Conservation (phyloP, 305 asterid species). For the Solanum aculeatissimum region DNA sequence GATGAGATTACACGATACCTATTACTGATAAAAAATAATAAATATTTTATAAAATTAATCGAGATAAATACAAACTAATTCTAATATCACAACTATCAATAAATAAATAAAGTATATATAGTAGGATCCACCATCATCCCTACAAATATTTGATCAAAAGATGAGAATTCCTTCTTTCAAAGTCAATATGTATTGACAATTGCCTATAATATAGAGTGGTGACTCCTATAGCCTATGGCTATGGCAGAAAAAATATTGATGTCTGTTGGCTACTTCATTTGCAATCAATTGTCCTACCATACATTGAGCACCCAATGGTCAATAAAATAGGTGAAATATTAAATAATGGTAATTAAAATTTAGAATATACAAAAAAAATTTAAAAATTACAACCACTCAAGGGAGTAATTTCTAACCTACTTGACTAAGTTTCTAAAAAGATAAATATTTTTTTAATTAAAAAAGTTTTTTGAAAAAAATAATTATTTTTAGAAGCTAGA, state of each 20-base stretch:
- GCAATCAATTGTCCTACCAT: neutral
- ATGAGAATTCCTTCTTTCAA: neutral
- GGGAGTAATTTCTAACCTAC: neutral
- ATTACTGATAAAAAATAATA: no score
- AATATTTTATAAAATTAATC: neutral
- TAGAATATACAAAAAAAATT: neutral
- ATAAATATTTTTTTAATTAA: neutral
- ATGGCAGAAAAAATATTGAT: neutral
- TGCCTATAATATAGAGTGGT: neutral
- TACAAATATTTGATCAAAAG: neutral
- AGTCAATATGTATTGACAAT: neutral
- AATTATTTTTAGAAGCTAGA: no score
- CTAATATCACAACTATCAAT: neutral
- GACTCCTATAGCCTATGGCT: neutral
- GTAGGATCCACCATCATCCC: neutral
- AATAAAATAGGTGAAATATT: neutral
- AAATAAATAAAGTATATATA: neutral
- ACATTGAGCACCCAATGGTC: neutral
- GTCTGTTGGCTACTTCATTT: neutral
- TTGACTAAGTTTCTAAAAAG: neutral
- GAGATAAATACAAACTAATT: rapidly evolving
- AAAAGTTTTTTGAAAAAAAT: neutral
- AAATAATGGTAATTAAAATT: neutral
- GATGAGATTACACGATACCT: neutral
- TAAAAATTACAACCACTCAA: no score